Evolutionary conservation across 306 rosid species (phyloP), one percentile per base, ranked within the genome.

Genomic region (Castanea crenata): DNA sequence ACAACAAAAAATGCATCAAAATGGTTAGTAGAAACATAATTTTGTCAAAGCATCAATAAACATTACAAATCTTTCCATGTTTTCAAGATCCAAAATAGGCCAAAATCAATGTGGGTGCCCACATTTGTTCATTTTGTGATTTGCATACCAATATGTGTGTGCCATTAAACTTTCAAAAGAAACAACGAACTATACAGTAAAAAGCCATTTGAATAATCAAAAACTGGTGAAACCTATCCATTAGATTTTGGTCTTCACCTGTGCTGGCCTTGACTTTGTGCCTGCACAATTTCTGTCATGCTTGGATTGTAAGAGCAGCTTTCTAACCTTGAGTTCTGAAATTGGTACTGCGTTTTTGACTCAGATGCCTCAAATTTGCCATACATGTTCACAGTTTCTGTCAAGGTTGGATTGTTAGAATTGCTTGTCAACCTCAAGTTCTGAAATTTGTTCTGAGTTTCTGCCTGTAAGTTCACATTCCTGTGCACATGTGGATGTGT

Each of bases 231-330:
- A 46, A 65, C 46, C 67, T 20, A 44, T 63, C 25, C 31, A 49
- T 63, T 63, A 35, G 87, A 74, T 88, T 75, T 83, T 32, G 82
- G 92, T 73, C 85, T 90, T 94, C 97, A 87, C 6, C 55, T 41
- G 74, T 85, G 87, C 80, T 76, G 93, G 52, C 74, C 67, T 79
- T 81, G 89, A 67, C 32, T 52, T 13, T 14, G 55, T 32, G 41
- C 67, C 82, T 55, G 88, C 23, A n/a, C 31, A 49, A 77, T 76
- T 68, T 63, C 72, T 23, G 59, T 81, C 27, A 81, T 44, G 20
- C 76, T 55, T 41, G 79, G 61, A 74, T 21, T 44, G 16, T 73
- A 69, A 41, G 82, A 67, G 74, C 44, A 23, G 69, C 80, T 56
- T 67, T 73, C 88, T 64, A 41, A 10, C 54, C 54, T 49, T 0